Evolutionary conservation across 1,284 basidiomycete genomes (phyloP).

Genomic region (Trametes hirsuta): DNA sequence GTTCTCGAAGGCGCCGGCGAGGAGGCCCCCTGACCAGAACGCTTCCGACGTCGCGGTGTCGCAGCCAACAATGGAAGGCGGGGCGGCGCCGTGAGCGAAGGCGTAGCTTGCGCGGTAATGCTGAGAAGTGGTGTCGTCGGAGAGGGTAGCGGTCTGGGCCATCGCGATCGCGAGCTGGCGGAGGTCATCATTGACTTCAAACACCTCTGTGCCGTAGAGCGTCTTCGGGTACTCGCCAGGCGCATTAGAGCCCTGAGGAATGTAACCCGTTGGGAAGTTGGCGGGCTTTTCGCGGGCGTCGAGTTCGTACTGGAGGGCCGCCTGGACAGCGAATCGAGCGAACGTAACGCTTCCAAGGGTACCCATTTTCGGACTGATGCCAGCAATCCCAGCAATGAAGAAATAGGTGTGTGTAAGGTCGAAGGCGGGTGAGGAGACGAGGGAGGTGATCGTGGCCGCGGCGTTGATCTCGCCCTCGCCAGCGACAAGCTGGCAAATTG

Average conservation of each 20-base stretch:
- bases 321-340: constrained; percentile 48
- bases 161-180: constrained; percentile 41
- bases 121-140: constrained; percentile 39
- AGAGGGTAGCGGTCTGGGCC: constrained; percentile 39
- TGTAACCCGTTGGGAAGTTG: constrained; percentile 47
- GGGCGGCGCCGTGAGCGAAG: constrained; percentile 30
- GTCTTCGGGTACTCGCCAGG: constrained; percentile 37
- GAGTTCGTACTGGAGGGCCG: constrained; percentile 49
- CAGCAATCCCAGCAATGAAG: constrained; percentile 50
- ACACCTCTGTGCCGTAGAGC: constrained; percentile 54
- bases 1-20: constrained; percentile 45
- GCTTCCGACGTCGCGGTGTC: constrained; percentile 47
- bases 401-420: constrained; percentile 51
- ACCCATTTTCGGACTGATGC: constrained; percentile 44
- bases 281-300: constrained; percentile 47
- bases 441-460: constrained; percentile 42
- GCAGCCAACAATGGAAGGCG: constrained; percentile 39
- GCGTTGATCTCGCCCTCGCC: constrained; percentile 52
- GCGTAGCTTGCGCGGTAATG: constrained; percentile 42
- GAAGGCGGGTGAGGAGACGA: constrained; percentile 41
- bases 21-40: constrained; percentile 45
- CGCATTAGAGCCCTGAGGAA: constrained; percentile 38
- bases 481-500: constrained; percentile 44
- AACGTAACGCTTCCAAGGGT: constrained; percentile 49
- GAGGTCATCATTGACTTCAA: constrained; percentile 50